Evolutionary conservation across 164 flowering plant genomes (phyloP).

Genomic region (Umbilicus rupestris): DNA sequence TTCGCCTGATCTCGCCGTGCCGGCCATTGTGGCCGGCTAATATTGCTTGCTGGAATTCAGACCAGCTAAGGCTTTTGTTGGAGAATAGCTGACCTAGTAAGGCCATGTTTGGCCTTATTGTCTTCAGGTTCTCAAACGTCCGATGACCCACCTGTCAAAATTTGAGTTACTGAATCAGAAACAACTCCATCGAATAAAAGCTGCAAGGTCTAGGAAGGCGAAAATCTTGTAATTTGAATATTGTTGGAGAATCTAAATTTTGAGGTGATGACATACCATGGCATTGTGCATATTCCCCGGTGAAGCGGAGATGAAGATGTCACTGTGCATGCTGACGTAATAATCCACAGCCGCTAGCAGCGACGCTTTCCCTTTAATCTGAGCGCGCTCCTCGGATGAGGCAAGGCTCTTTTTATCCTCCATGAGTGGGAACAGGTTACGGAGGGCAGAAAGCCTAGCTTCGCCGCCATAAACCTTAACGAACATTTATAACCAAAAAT

Average conservation of each 20-base stretch:
- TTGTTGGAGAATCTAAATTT: not conserved
- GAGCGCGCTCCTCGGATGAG: slow-evolving; percentile 51
- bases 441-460: slow-evolving; percentile 69
- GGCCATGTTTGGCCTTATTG: slow-evolving; percentile 82
- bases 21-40: slow-evolving; percentile 65
- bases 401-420: slow-evolving; percentile 91
- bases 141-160: slow-evolving; percentile 68
- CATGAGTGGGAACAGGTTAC: slow-evolving; percentile 70
- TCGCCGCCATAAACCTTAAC: slow-evolving; percentile 93
- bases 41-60: slow-evolving; percentile 62
- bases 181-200: not conserved
- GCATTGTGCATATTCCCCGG: slow-evolving; percentile 99
- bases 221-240: too few relatives aligned
- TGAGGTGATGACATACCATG: slow-evolving; percentile 39
- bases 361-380: slow-evolving; percentile 79
- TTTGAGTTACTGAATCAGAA: not conserved
- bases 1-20: slow-evolving; percentile 67
- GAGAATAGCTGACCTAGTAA: slow-evolving; percentile 69
- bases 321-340: slow-evolving; percentile 91
- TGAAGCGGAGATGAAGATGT: slow-evolving; percentile 92
- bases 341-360: slow-evolving; percentile 86
- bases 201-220: not conserved
- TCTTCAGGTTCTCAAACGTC: slow-evolving; percentile 65
- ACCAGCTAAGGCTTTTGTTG: slow-evolving; percentile 79
- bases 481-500: not conserved